These are phyloP conservation scores for Capronia americana DNA, from an alignment of 2,329 filamentous ascomycete genomes.

Conservation along the genomic window DNA sequence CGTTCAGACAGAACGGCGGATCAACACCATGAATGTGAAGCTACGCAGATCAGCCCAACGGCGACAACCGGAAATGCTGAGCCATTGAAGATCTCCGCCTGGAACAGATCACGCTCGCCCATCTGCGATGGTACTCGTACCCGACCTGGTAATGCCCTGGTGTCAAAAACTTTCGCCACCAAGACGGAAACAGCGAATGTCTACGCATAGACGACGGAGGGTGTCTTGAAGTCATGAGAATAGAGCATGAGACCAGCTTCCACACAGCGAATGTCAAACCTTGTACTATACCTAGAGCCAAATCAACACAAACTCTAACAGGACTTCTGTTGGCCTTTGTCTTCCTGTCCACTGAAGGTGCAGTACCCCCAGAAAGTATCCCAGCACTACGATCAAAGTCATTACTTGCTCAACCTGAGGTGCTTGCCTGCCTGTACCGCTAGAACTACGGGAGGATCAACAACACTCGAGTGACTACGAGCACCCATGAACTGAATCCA, in stretches of 20 bases:
- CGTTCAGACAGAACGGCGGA: neutral
- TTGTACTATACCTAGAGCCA: neutral
- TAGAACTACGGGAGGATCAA: neutral
- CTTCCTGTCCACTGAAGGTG: neutral
- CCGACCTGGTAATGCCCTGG: neutral
- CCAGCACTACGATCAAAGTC: neutral
- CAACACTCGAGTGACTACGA: neutral
- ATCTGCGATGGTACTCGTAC: neutral
- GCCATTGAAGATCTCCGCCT: neutral
- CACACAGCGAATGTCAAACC: neutral
- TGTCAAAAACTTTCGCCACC: too few species aligned
- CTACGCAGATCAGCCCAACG: neutral
- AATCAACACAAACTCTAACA: neutral
- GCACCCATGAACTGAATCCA: neutral
- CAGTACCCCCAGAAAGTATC: neutral
- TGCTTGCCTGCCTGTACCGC: neutral
- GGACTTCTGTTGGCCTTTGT: neutral
- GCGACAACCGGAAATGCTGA: neutral
- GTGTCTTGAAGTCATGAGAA: neutral
- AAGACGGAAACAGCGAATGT: neutral
- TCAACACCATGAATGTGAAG: neutral
- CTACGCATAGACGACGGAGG: neutral
- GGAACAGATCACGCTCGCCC: neutral
- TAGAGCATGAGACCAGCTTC: neutral
- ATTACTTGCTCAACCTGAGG: neutral